Evolutionary conservation across 1,284 basidiomycete genomes (phyloP).

Genomic region (Ceratobasidium sp.): DNA sequence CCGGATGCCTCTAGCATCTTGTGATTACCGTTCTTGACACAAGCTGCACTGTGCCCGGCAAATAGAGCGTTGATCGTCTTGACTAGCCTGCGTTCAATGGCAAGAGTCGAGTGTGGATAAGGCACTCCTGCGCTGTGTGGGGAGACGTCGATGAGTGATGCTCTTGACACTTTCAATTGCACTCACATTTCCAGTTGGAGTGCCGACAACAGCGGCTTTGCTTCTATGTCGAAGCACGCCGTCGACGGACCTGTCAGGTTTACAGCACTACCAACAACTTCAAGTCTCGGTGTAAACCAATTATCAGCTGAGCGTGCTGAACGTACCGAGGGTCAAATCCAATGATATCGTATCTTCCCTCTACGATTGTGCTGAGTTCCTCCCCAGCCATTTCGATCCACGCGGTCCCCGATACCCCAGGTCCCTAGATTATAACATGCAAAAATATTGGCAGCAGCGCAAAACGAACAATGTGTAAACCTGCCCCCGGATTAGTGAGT

Average conservation of each 20-base stretch:
- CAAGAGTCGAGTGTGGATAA: conserved; percentile 13
- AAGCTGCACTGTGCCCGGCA: conserved; percentile 31
- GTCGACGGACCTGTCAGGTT: conserved; percentile 37
- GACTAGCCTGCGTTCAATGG: not conserved
- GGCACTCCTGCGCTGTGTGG: conserved; percentile 8
- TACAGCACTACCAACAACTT: conserved; percentile 14
- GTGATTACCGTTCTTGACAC: conserved; percentile 46
- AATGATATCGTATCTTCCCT: conserved; percentile 48
- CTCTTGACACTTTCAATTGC: not conserved
- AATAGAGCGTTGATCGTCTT: conserved; percentile 7
- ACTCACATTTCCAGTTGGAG: conserved; percentile 13
- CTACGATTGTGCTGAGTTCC: conserved; percentile 43
- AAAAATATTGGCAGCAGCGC: no score
- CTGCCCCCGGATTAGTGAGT: conserved; percentile 22
- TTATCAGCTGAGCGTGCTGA: conserved; percentile 32
- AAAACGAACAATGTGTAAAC: not conserved
- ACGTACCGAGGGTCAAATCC: conserved; percentile 37
- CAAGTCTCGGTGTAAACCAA: not conserved
- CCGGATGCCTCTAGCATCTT: conserved; percentile 47
- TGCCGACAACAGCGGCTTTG: not conserved
- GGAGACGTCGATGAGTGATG: not conserved
- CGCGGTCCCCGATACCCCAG: conserved; percentile 48
- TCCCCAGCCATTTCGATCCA: conserved; percentile 32
- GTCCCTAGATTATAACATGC: conserved; percentile 40
- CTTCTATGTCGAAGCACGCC: conserved; percentile 29